A percentile compares a stretch with the other conserved stretches of the same genome.
phyloP scores from a whole-genome alignment of 148 eudicot species.

The Rhododendron mucronatum region DNA sequence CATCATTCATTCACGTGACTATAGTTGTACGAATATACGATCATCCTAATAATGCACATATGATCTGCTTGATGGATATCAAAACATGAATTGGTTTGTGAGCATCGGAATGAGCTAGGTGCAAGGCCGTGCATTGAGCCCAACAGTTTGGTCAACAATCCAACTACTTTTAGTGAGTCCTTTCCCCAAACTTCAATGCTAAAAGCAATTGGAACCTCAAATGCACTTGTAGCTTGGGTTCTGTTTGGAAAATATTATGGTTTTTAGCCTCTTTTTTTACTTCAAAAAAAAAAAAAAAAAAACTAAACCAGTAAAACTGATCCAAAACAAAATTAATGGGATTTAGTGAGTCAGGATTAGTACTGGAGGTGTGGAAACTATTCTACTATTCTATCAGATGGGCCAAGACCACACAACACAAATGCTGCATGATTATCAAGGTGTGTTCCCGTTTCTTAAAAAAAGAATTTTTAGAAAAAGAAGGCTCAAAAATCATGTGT shows the following conservation, averaged over 20 bases:
- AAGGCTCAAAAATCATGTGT: no score
- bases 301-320: not conserved
- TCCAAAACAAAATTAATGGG: no score
- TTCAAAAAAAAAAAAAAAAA: no score
- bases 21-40: not conserved
- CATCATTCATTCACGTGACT: not conserved
- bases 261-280: not conserved
- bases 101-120: not conserved
- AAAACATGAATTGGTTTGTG: not conserved
- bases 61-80: not conserved
- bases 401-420: not conserved
- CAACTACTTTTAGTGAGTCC: not conserved
- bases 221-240: not conserved
- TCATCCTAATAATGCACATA: not conserved
- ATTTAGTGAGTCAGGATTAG: not conserved
- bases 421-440: not conserved
- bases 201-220: not conserved
- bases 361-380: not conserved
- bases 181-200: not conserved
- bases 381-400: not conserved
- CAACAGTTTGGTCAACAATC: not conserved
- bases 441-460: no score
- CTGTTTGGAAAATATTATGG: not conserved
- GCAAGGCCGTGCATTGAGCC: not conserved
- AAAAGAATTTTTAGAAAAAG: no score